Conservation (phyloP, 345 rosid genomes). For the Erucastrum elatum region DNA sequence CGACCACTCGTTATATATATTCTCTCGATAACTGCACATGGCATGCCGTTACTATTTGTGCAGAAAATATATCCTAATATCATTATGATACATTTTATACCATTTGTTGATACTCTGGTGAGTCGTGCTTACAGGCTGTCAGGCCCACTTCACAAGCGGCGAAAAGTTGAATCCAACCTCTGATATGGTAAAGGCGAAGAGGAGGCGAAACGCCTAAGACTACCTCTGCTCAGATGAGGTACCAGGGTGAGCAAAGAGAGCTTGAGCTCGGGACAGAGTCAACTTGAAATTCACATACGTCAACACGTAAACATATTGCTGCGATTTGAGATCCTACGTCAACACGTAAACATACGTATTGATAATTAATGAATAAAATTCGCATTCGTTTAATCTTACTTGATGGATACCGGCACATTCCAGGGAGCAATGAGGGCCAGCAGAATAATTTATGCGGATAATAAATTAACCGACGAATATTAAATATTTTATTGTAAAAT, state of each 20-base stretch:
- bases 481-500: background rate
- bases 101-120: background rate
- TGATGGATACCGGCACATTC: constrained; percentile 4
- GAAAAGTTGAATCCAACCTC: too few relatives aligned
- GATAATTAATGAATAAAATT: too few relatives aligned
- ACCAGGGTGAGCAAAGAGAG: background rate
- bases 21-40: constrained; percentile 26
- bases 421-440: background rate
- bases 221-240: background rate
- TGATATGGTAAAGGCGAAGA: background rate
- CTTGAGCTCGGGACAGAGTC: background rate
- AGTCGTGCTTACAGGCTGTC: background rate
- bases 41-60: constrained; percentile 22
- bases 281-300: too few relatives aligned
- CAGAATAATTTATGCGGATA: background rate
- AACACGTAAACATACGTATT: background rate
- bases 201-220: background rate
- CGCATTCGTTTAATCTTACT: background rate
- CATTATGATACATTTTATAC: constrained; percentile 21
- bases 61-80: constrained; percentile 31
- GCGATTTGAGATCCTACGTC: constrained; percentile 1
- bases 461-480: constrained; percentile 9
- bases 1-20: background rate
- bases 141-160: too few relatives aligned
- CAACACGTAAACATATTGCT: background rate